Conservation (phyloP, 106 monocot species). For the Dioscorea alata region DNA sequence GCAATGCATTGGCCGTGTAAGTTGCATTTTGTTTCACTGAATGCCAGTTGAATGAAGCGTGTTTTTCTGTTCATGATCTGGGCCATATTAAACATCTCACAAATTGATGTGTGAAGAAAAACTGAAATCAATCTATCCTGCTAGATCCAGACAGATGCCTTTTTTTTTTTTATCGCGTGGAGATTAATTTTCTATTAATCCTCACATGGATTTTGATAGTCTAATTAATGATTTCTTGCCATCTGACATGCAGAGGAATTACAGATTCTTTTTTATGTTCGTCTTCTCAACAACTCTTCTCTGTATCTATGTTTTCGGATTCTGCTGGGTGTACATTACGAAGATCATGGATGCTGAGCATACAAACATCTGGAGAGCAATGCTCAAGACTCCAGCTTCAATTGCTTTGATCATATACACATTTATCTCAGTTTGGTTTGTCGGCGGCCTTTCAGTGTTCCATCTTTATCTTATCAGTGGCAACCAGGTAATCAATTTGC, state of each 20-base stretch:
- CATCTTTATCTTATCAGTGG: slow-evolving; percentile 89
- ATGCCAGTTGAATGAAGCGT: too few species aligned
- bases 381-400: slow-evolving; percentile 74
- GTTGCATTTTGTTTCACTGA: slow-evolving; percentile 4
- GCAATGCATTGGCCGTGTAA: slow-evolving; percentile 93
- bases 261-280: slow-evolving; percentile 97
- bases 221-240: neutral
- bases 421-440: slow-evolving; percentile 83
- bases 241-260: slow-evolving; percentile 63
- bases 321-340: slow-evolving; percentile 82
- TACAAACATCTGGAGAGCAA: slow-evolving; percentile 64
- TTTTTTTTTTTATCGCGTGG: slow-evolving; percentile 1
- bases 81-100: too few species aligned
- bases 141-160: slow-evolving; percentile 31
- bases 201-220: neutral
- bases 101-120: neutral
- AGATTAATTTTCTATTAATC: too few species aligned
- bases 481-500: slow-evolving; percentile 59
- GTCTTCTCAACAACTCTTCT: slow-evolving; percentile 86
- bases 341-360: slow-evolving; percentile 69
- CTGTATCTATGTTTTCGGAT: slow-evolving; percentile 79
- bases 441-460: slow-evolving; percentile 85
- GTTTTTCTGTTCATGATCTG: too few species aligned
- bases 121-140: neutral
- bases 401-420: slow-evolving; percentile 80